Conservation (phyloP, 164 flowering plant genomes). For the Berberis vulgaris region DNA sequence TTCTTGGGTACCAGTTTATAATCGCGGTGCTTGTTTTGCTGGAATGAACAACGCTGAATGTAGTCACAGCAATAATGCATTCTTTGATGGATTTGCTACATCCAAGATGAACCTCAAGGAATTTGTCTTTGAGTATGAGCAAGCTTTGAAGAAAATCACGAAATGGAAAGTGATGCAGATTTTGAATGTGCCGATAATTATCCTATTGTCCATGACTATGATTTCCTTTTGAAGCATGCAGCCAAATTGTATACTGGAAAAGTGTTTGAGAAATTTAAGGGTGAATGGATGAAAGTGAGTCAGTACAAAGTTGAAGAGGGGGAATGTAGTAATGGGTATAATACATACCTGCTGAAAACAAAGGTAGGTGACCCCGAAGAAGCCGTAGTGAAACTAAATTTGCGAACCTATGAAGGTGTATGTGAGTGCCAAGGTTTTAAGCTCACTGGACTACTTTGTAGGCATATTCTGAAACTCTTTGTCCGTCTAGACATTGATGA, state of each 20-base stretch:
- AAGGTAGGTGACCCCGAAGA: no score
- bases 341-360: no score
- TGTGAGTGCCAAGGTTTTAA: no score
- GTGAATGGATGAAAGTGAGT: no score
- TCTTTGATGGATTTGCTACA: not conserved
- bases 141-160: not conserved
- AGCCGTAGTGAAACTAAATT: no score
- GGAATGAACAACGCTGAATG: conserved; percentile 1
- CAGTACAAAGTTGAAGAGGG: no score
- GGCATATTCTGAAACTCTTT: no score
- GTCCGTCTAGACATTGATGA: no score
- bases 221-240: not conserved
- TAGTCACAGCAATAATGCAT: not conserved
- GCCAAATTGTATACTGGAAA: not conserved
- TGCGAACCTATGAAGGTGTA: no score
- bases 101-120: not conserved
- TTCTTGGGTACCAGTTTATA: not conserved
- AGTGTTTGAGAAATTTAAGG: no score
- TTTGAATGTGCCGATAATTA: not conserved
- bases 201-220: not conserved
- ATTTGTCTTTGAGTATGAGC: not conserved
- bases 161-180: not conserved
- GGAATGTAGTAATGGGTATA: no score
- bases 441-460: no score
- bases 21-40: conserved; percentile 1